These are phyloP conservation scores for Plasmopara muralis DNA, from an alignment of 352 stramenopile genomes.

Conservation along the genomic window DNA sequence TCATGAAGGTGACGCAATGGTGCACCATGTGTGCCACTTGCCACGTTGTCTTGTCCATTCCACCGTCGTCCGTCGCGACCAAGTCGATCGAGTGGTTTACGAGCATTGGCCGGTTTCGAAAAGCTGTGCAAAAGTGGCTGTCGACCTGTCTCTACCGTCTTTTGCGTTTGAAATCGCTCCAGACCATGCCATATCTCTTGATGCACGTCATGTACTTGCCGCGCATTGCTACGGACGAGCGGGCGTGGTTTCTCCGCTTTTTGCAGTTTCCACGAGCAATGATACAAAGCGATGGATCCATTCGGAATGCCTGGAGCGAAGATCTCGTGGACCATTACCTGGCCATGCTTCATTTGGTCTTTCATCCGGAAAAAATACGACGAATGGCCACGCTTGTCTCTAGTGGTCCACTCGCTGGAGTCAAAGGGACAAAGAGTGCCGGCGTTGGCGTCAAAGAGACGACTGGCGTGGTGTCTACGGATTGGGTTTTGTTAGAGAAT, in stretches of 20 bases:
- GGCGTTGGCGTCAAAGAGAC: constrained; percentile 18
- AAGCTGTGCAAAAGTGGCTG: constrained; percentile 82
- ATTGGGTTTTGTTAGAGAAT: constrained; percentile 83
- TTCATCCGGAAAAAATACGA: constrained; percentile 78
- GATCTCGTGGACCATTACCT: constrained; percentile 82
- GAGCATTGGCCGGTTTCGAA: constrained; percentile 60
- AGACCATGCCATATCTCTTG: constrained; percentile 77
- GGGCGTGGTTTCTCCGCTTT: constrained; percentile 74
- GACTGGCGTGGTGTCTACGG: constrained; percentile 45
- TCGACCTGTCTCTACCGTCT: constrained; percentile 54
- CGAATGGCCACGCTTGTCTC: constrained; percentile 66
- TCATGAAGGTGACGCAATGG: constrained; percentile 60
- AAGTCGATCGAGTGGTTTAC: constrained; percentile 78
- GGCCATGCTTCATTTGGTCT: constrained; percentile 80
- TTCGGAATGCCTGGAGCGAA: constrained; percentile 67
- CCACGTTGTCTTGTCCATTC: constrained; percentile 69
- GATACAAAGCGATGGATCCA: constrained; percentile 41
- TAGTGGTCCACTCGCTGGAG: constrained; percentile 34
- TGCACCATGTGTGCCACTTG: constrained; percentile 73
- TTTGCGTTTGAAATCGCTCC: constrained; percentile 50
- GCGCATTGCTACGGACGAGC: constrained; percentile 66
- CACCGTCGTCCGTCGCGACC: constrained; percentile 68
- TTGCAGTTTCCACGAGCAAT: constrained; percentile 75
- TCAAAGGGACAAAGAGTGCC: constrained; percentile 21
- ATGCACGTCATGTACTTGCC: constrained; percentile 85